A percentile compares a stretch with the other conserved stretches of the same genome.
Conservation (phyloP, 805 yeast species). For the Yarrowia sp. region DNA sequence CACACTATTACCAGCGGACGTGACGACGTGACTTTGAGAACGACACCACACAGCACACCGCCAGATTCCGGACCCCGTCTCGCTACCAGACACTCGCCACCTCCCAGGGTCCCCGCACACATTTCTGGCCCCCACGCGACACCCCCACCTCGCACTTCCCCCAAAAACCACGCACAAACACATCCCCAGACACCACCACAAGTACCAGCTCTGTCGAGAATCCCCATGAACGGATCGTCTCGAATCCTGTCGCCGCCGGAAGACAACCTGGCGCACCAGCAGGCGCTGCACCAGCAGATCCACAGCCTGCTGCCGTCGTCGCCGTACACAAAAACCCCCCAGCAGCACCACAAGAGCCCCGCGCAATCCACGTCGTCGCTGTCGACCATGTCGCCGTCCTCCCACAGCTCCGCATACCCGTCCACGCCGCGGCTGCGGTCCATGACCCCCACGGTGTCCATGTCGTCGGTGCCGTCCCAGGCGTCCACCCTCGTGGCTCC, state of each 20-base stretch:
- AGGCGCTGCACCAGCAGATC: conserved; percentile 26
- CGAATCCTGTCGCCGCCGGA: conserved; percentile 20
- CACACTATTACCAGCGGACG: not conserved
- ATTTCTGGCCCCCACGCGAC: too few species aligned
- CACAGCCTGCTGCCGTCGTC: conserved; percentile 22
- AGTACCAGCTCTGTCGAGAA: too few species aligned
- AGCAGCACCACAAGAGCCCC: conserved; percentile 8
- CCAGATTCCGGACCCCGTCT: too few species aligned
- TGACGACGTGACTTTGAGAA: not conserved
- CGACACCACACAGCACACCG: not conserved
- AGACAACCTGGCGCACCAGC: conserved; percentile 23
- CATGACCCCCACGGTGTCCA: conserved; percentile 29
- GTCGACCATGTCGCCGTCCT: not conserved
- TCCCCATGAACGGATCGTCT: conserved; percentile 29
- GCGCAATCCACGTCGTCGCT: conserved; percentile 13
- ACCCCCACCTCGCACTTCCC: not conserved
- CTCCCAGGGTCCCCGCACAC: too few species aligned
- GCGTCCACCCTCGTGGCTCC: conserved; percentile 25
- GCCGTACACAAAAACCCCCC: not conserved
- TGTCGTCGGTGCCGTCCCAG: conserved; percentile 25
- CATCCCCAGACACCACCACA: not conserved
- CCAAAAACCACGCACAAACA: not conserved
- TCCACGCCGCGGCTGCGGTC: conserved; percentile 31
- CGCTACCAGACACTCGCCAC: too few species aligned
- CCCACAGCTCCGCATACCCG: conserved; percentile 5